These are phyloP conservation scores for Fraxinus platypoda DNA, from an alignment of 305 asterid genomes.

Conservation along the genomic window DNA sequence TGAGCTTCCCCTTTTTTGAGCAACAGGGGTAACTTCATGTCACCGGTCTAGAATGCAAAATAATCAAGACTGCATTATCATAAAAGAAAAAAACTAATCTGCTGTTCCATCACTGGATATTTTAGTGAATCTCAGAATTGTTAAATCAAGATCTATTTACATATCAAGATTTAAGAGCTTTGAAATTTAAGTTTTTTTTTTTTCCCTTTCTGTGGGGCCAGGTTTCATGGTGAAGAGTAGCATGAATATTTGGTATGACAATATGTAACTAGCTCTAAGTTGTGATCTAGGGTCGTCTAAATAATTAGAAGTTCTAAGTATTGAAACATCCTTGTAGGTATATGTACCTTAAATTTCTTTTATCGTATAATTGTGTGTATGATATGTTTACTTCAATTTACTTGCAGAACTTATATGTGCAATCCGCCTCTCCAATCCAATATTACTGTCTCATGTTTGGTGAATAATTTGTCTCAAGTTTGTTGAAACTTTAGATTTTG, in stretches of 20 bases:
- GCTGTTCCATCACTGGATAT: not conserved
- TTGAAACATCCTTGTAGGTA: not conserved
- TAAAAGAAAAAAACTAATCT: not conserved
- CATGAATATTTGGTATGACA: not conserved
- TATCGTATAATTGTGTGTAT: not conserved
- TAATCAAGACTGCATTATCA: not conserved
- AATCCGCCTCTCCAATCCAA: not conserved
- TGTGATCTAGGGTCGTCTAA: not conserved
- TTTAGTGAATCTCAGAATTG: not conserved
- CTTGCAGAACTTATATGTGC: not conserved
- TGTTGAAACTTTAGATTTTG: constrained; percentile 56
- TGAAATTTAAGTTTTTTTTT: not conserved
- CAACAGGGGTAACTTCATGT: not conserved
- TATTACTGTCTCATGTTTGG: not conserved
- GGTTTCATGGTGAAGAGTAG: not conserved
- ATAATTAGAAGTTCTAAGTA: not conserved
- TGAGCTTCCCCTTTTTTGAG: not conserved
- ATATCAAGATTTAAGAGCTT: not conserved
- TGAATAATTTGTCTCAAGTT: constrained; percentile 53
- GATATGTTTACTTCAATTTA: not conserved
- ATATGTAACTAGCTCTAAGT: not conserved
- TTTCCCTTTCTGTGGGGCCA: not conserved
- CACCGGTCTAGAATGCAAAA: not conserved
- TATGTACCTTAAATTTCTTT: not conserved
- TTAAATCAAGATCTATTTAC: not conserved